Base-by-base conservation (phyloP, 768 basidiomycete species). In the Leccinum broughii region DNA sequence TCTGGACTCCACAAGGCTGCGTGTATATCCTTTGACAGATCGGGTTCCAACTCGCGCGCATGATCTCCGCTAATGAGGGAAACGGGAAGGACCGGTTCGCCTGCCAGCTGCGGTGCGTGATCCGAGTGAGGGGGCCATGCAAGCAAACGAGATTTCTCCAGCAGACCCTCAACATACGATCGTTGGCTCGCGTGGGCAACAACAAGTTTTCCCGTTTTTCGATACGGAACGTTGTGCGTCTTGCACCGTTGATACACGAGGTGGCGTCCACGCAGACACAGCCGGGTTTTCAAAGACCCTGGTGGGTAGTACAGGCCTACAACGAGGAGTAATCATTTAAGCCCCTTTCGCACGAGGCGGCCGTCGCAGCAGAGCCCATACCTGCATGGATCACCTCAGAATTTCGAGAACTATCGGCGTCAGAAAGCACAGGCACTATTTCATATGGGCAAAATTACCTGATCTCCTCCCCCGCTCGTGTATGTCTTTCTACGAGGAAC, bases 331-430 rank as follows among this genome's bases (percentile, higher is more conserved):
- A 28, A 14, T 50, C 39, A 59, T n/a, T n/a, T 51, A 4, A 64
- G 41, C n/a, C 10, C 6, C 22, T 56, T 17, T 55, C 13, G 30
- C 6, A 34, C 11, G 28, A n/a, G 24, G 9, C 41, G 39, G 34
- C 8, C 30, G 9, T 32, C 44, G 8, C 13, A 28, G 20, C 35
- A 32, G 37, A 3, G 22, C 24, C 24, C 70, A 48, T 68, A 86
- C 91, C 94, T 61, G 92, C 88, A 76, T 98, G 95, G 28, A 98
- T 90, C 24, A 98, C 95, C 69, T 97, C 95, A 0, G 94, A 95
- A 72, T 96, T 97, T 15, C 95, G 85, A 44, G 92, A 94, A 72
- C 94, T 95, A 56, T 24, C 14, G 13, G 54, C 20, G 24, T 50
- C 20, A 55, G 53, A 52, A 53, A 34, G 26, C 11, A 24, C 20